phyloP scores from a whole-genome alignment of 2,329 filamentous ascomycete genomes.

The Neonectria coccinea region DNA sequence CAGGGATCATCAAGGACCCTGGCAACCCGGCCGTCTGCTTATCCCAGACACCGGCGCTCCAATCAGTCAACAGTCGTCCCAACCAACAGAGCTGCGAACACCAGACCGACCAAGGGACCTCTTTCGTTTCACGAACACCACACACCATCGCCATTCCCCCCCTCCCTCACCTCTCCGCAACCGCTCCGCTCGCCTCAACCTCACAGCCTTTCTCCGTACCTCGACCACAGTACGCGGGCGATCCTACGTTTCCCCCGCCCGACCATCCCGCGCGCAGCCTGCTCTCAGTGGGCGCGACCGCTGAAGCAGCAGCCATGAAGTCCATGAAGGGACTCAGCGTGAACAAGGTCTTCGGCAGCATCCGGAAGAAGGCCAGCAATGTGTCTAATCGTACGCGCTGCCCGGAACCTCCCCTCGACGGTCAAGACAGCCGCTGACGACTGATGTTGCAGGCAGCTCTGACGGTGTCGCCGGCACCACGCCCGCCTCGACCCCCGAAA shows the following conservation, averaged over 20 bases:
- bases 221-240: not conserved
- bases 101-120: constrained; percentile 5
- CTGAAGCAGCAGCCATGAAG: constrained; percentile 50
- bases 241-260: constrained; percentile 22
- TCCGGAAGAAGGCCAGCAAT: constrained; percentile 60
- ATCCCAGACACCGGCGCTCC: constrained; percentile 43
- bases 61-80: constrained; percentile 40
- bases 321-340: constrained; percentile 66
- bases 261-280: constrained; percentile 28
- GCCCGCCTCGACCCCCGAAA: constrained; percentile 73
- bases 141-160: constrained; percentile 28
- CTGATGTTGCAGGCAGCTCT: constrained; percentile 21
- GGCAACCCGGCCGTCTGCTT: constrained; percentile 36
- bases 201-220: no score
- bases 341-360: constrained; percentile 67
- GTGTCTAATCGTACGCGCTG: constrained; percentile 40
- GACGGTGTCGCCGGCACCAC: constrained; percentile 36
- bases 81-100: constrained; percentile 34
- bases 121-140: constrained; percentile 28
- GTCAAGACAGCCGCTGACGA: constrained; percentile 13
- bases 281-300: constrained; percentile 40
- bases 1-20: constrained; percentile 39
- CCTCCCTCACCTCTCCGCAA: constrained; percentile 8
- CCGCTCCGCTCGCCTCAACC: constrained; percentile 29
- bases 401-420: not conserved